These are phyloP conservation scores for Beauveria sp. DNA, from an alignment of 2,329 filamentous ascomycete genomes.

Conservation along the genomic window DNA sequence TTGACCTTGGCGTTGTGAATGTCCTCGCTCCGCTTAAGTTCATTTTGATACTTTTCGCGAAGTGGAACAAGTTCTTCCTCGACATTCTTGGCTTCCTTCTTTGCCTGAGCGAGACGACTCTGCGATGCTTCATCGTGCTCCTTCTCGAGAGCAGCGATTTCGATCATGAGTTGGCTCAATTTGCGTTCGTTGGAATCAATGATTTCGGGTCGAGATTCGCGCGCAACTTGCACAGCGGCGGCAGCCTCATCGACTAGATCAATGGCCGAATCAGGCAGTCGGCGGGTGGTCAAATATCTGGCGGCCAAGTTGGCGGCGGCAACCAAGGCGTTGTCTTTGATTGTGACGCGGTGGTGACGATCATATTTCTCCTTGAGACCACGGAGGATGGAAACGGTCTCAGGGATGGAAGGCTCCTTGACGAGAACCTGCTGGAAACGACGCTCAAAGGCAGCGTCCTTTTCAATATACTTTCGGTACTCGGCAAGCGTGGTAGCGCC, in stretches of 20 bases:
- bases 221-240: constrained; percentile 88
- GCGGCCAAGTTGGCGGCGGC: constrained; percentile 85
- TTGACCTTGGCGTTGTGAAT: constrained; percentile 95
- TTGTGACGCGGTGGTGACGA: constrained; percentile 95
- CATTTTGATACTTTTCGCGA: constrained; percentile 89
- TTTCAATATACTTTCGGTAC: constrained; percentile 98
- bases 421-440: constrained; percentile 98
- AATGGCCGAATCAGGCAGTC: constrained; percentile 92
- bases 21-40: constrained; percentile 83
- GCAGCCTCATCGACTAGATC: constrained; percentile 95
- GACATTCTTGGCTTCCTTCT: constrained; percentile 86
- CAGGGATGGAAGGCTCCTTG: constrained; percentile 80
- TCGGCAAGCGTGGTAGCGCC: constrained; percentile 92
- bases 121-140: constrained; percentile 94
- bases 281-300: constrained; percentile 82
- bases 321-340: constrained; percentile 88
- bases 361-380: constrained; percentile 97
- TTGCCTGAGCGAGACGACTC: constrained; percentile 70
- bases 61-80: constrained; percentile 87
- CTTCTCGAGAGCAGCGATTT: constrained; percentile 88
- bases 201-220: constrained; percentile 92
- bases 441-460: constrained; percentile 95
- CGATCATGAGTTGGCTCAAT: constrained; percentile 86
- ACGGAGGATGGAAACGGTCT: constrained; percentile 96
- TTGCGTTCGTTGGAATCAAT: constrained; percentile 91